Evolutionary conservation across 108 stramenopile genomes (phyloP).

Genomic region (Cyclostephanos tholiformis): DNA sequence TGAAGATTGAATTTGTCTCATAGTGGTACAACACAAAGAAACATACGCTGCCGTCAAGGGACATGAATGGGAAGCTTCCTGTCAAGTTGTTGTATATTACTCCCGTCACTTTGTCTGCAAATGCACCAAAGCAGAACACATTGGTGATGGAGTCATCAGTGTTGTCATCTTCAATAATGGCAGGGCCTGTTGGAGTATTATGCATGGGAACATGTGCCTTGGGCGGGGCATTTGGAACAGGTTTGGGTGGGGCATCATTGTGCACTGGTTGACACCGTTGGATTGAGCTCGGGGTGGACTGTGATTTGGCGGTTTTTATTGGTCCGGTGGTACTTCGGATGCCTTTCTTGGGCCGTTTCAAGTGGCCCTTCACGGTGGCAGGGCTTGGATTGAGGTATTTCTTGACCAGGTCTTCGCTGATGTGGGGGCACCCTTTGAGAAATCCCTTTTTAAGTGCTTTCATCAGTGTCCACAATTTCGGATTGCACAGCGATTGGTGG

Average conservation of each 20-base stretch:
- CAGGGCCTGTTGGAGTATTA: not conserved
- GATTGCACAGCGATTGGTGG: too few species aligned
- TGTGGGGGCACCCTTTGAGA: too few species aligned
- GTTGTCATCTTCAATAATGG: not conserved
- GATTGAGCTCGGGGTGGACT: too few species aligned
- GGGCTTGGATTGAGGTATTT: too few species aligned
- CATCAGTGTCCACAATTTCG: too few species aligned
- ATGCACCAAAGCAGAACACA: not conserved
- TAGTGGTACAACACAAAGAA: conserved; percentile 55
- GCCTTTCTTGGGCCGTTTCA: not conserved
- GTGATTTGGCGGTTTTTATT: not conserved
- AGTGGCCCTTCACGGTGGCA: not conserved
- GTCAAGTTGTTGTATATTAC: conserved; percentile 5
- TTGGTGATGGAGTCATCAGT: not conserved
- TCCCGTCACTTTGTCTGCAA: not conserved
- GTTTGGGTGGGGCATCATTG: too few species aligned
- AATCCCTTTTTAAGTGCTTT: too few species aligned
- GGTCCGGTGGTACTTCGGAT: not conserved
- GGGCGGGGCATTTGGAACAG: too few species aligned
- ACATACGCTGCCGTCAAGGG: too few species aligned
- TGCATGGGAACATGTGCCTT: too few species aligned
- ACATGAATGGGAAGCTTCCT: conserved; percentile 29
- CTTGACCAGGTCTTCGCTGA: too few species aligned
- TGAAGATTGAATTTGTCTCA: conserved; percentile 35
- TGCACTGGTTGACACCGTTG: too few species aligned